These are phyloP conservation scores for Malus domestica DNA, from an alignment of 306 rosid genomes.

Conservation along the genomic window DNA sequence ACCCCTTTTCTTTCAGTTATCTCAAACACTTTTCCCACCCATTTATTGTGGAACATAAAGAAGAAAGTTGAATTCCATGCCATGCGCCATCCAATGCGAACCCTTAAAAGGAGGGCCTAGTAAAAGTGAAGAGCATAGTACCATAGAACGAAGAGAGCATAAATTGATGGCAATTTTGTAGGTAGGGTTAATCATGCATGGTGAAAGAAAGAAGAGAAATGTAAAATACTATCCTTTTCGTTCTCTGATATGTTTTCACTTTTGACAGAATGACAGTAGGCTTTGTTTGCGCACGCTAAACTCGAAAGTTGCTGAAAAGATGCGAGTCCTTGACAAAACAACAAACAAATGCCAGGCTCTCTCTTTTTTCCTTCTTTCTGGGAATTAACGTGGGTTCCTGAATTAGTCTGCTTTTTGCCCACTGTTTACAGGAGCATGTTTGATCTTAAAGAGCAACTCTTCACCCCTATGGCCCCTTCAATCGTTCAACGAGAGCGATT, in stretches of 20 bases:
- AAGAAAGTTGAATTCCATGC: neutral
- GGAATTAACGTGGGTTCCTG: constrained; percentile 17
- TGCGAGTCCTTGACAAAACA: constrained; percentile 10
- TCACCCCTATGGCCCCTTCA: neutral
- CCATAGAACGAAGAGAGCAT: constrained; percentile 2
- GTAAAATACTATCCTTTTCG: too few relatives aligned
- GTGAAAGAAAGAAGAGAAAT: neutral
- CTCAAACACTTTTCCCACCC: constrained; percentile 10
- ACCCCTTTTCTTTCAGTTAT: neutral
- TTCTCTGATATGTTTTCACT: too few relatives aligned
- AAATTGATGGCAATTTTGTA: constrained; percentile 13
- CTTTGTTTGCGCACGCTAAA: constrained; percentile 1
- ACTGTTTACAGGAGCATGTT: constrained; percentile 14
- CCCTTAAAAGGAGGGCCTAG: neutral
- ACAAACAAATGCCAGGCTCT: constrained; percentile 22
- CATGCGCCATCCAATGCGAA: neutral
- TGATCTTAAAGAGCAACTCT: neutral
- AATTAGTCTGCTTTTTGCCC: constrained; percentile 24
- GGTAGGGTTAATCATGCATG: constrained; percentile 3
- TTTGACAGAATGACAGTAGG: neutral
- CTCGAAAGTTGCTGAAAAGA: neutral
- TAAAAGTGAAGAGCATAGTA: constrained; percentile 30
- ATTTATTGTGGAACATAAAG: constrained; percentile 6
- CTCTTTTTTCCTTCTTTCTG: constrained; percentile 5
- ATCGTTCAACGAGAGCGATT: neutral